Conservation (phyloP, 2,329 filamentous ascomycete genomes). For the Phaeoacremonium minimum region DNA sequence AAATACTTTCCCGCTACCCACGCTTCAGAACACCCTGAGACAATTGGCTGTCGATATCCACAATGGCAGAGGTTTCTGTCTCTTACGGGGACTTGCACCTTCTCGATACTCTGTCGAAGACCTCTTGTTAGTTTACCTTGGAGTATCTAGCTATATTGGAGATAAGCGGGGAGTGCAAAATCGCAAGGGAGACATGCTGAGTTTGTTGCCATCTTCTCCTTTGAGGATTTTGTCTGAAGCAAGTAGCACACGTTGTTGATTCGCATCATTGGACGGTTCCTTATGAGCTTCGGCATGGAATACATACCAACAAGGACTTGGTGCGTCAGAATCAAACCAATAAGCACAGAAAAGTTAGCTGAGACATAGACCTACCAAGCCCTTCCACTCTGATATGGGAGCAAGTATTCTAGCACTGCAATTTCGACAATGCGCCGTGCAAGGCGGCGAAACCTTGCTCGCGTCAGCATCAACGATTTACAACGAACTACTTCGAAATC, state of each 20-base stretch:
- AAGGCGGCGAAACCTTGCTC: constrained; percentile 40
- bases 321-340: constrained; percentile 22
- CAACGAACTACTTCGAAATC: constrained; percentile 30
- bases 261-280: constrained; percentile 40
- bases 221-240: constrained; percentile 35
- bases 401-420: constrained; percentile 44
- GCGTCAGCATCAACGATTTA: constrained; percentile 37
- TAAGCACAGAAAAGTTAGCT: constrained; percentile 4
- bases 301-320: constrained; percentile 42
- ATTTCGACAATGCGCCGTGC: constrained; percentile 34
- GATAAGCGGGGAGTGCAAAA: constrained; percentile 58
- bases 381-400: constrained; percentile 50
- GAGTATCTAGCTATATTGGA: constrained; percentile 52
- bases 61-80: constrained; percentile 42
- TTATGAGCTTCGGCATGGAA: constrained; percentile 39
- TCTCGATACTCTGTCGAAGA: constrained; percentile 45
- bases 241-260: constrained; percentile 41
- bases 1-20: constrained; percentile 35
- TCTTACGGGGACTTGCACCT: constrained; percentile 49
- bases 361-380: no score
- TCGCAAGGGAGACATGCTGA: constrained; percentile 58
- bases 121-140: constrained; percentile 50
- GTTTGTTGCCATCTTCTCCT: constrained; percentile 41
- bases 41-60: constrained; percentile 30
- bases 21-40: constrained; percentile 26